A percentile compares a stretch with the other conserved stretches of the same genome.
Evolutionary conservation across 805 yeast genomes (phyloP).

Genomic region (Zygotorulaspora florentina): DNA sequence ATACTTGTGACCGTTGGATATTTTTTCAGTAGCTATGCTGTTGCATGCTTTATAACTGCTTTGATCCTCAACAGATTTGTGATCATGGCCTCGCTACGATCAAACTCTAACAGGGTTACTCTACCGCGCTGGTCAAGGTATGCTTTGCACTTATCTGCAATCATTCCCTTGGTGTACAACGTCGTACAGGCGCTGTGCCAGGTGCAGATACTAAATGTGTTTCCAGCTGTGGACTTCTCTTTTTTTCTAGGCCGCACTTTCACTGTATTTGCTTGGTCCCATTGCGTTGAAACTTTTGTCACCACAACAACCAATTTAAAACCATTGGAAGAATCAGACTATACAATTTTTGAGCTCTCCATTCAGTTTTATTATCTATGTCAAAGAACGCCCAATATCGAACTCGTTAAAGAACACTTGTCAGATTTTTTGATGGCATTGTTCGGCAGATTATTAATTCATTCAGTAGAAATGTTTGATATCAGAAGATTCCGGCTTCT

Average conservation of each 20-base stretch:
- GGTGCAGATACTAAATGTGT: slow-evolving; percentile 6
- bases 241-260: slow-evolving; percentile 12
- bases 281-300: slow-evolving; percentile 47
- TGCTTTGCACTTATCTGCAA: slow-evolving; percentile 31
- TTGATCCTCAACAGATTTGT: slow-evolving; percentile 53
- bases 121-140: slow-evolving; percentile 31
- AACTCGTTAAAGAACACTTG: slow-evolving; percentile 8
- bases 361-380: slow-evolving; percentile 22
- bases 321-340: slow-evolving; percentile 29
- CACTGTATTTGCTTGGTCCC: slow-evolving; percentile 39
- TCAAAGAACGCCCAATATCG: slow-evolving; percentile 5
- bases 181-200: slow-evolving; percentile 13
- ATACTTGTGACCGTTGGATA: slow-evolving; percentile 34
- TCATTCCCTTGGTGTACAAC: slow-evolving; percentile 15
- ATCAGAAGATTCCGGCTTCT: slow-evolving; percentile 53
- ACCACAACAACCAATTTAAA: slow-evolving; percentile 43
- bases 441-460: slow-evolving; percentile 56
- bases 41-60: slow-evolving; percentile 55
- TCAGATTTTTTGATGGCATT: slow-evolving; percentile 49
- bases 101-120: slow-evolving; percentile 27
- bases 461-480: slow-evolving; percentile 55
- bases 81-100: slow-evolving; percentile 52
- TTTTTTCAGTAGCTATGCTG: slow-evolving; percentile 47
- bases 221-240: slow-evolving; percentile 51
- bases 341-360: slow-evolving; percentile 29